Evolutionary conservation across 164 flowering plant species (phyloP).

Genomic region (Macadamia integrifolia): DNA sequence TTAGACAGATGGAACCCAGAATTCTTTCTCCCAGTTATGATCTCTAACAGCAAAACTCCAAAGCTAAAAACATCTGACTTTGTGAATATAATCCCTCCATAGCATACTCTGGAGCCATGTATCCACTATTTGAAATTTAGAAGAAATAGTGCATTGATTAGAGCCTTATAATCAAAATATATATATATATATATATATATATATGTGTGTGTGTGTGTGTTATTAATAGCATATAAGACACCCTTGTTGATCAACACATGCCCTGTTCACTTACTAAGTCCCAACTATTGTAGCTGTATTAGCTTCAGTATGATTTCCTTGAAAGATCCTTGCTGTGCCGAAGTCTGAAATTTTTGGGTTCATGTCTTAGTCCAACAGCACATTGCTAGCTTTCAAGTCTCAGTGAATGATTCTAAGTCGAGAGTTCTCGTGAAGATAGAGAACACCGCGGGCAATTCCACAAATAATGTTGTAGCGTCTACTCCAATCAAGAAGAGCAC

Average conservation of each 20-base stretch:
- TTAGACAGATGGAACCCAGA: constrained; percentile 7
- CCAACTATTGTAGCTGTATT: constrained; percentile 35
- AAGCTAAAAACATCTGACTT: constrained; percentile 35
- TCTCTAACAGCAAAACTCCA: constrained; percentile 35
- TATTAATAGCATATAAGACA: no score
- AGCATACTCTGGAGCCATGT: constrained; percentile 40
- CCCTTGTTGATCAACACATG: no score
- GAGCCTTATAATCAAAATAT: no score
- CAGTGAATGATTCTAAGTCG: constrained; percentile 31
- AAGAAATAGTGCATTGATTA: no score
- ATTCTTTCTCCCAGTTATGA: constrained; percentile 28
- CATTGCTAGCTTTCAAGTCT: constrained; percentile 32
- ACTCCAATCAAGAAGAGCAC: constrained; percentile 24
- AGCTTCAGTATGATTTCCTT: constrained; percentile 20
- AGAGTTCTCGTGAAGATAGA: constrained; percentile 40
- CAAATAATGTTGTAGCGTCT: constrained; percentile 22
- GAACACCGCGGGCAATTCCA: constrained; percentile 37
- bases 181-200: no score
- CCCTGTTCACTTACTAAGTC: constrained; percentile 29
- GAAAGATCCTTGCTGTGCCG: constrained; percentile 44
- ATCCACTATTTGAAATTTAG: constrained; percentile 13
- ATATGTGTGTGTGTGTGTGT: no score
- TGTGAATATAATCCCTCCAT: constrained; percentile 25
- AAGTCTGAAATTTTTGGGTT: constrained; percentile 43
- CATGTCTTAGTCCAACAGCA: constrained; percentile 25